Evolutionary conservation across 306 rosid species (phyloP).

Genomic region (Dryas alaskensis): DNA sequence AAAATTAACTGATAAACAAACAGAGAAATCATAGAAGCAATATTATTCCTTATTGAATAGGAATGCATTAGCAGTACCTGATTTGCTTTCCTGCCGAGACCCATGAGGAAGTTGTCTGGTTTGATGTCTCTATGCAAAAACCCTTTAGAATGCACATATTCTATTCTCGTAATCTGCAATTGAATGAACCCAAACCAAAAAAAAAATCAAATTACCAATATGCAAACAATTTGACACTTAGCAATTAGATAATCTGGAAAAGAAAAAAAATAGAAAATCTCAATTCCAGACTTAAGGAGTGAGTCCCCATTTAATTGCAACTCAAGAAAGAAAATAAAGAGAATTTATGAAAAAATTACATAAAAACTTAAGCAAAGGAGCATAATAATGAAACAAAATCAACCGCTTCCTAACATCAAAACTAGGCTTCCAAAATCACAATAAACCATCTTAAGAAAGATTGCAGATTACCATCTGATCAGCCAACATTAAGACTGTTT

Average conservation of each 20-base stretch:
- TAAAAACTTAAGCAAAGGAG: background rate
- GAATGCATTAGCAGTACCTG: conserved; percentile 48
- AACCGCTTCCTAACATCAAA: background rate
- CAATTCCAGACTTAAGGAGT: background rate
- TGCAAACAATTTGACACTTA: background rate
- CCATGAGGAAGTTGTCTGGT: conserved; percentile 93
- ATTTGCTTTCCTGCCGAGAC: conserved; percentile 94
- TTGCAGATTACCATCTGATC: conserved; percentile 35
- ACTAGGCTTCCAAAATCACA: background rate
- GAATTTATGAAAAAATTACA: background rate
- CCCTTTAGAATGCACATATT: conserved; percentile 63
- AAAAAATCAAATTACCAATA: background rate
- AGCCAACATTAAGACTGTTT: conserved; percentile 40
- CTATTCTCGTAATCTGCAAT: conserved; percentile 58
- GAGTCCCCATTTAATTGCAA: background rate
- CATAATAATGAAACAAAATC: background rate
- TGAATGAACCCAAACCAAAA: background rate
- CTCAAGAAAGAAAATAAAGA: background rate
- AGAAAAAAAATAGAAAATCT: background rate
- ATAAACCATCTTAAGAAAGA: no score
- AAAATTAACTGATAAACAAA: background rate
- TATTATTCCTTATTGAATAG: background rate
- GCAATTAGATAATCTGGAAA: background rate
- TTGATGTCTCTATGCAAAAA: conserved; percentile 89
- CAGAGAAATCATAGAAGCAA: background rate